Evolutionary conservation across 1,284 basidiomycete species (phyloP).

Genomic region (Xerocomus amazonicus): DNA sequence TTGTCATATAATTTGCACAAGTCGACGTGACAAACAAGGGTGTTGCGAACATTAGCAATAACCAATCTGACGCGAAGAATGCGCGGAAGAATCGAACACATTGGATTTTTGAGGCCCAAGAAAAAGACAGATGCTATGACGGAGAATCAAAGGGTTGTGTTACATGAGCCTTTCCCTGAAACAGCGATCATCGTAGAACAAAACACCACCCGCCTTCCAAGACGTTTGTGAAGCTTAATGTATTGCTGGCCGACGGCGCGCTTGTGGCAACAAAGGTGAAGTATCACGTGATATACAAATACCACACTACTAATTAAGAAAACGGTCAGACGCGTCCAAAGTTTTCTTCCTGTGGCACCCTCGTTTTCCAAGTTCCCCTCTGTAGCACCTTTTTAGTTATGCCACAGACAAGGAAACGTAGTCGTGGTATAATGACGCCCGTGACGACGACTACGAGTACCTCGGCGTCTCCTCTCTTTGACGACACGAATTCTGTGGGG

Average conservation of each 20-base stretch:
- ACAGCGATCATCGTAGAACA: no score
- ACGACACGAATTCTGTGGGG: constrained; percentile 27
- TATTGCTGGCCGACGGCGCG: constrained; percentile 17
- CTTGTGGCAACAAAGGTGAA: constrained; percentile 13
- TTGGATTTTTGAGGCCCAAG: not conserved
- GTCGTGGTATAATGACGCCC: constrained; percentile 18
- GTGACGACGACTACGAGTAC: constrained; percentile 26
- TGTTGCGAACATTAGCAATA: not conserved
- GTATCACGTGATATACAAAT: constrained; percentile 19
- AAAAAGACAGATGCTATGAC: not conserved
- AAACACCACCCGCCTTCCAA: no score
- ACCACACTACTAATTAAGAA: constrained; percentile 22
- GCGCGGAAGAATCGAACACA: not conserved
- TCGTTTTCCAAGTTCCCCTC: constrained; percentile 7
- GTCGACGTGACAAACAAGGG: not conserved
- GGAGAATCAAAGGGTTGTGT: no score
- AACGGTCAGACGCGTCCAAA: constrained; percentile 22
- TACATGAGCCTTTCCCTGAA: no score
- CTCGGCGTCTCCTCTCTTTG: constrained; percentile 26
- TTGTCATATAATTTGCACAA: not conserved
- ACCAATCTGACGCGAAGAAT: not conserved
- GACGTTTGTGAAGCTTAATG: no score
- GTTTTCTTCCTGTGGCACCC: constrained; percentile 18
- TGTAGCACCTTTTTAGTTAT: constrained; percentile 7
- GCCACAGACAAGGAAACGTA: constrained; percentile 21